Evolutionary conservation across 345 rosid species (phyloP).

Genomic region (Jatropha curcas): DNA sequence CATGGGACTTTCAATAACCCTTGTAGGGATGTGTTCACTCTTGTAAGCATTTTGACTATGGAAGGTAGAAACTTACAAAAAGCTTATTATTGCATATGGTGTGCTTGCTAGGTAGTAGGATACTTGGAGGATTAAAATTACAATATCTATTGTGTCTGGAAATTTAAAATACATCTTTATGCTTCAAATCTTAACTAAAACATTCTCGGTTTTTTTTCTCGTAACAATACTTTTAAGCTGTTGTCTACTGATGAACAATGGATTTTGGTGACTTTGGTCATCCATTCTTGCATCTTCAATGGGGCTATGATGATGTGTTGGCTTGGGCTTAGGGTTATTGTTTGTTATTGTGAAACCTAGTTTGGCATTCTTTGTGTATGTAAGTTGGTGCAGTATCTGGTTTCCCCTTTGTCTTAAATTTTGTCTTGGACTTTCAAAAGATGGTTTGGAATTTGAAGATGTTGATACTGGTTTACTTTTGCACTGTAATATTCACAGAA

Average conservation of each 20-base stretch:
- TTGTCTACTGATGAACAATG: too few species aligned
- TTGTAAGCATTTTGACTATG: background rate
- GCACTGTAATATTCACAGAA: background rate
- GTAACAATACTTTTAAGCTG: background rate
- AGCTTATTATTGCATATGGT: background rate
- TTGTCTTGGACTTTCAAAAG: background rate
- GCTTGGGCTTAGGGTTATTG: background rate
- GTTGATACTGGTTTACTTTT: background rate
- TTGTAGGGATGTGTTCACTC: background rate
- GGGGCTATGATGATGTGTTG: background rate
- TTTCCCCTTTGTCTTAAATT: background rate
- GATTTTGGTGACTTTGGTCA: too few species aligned
- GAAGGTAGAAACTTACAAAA: background rate
- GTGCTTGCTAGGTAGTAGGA: background rate
- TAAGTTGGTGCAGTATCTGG: background rate
- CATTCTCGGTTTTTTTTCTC: background rate
- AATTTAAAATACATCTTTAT: background rate
- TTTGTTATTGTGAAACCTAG: background rate
- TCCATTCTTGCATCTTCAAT: background rate
- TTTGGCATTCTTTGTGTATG: background rate
- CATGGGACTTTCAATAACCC: background rate
- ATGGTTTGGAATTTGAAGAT: background rate
- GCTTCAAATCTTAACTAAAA: background rate
- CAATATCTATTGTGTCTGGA: background rate
- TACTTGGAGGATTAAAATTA: background rate